Base-by-base conservation (phyloP, 192 early-diverging fungal genomes). In the Coemansia sp. region DNA sequence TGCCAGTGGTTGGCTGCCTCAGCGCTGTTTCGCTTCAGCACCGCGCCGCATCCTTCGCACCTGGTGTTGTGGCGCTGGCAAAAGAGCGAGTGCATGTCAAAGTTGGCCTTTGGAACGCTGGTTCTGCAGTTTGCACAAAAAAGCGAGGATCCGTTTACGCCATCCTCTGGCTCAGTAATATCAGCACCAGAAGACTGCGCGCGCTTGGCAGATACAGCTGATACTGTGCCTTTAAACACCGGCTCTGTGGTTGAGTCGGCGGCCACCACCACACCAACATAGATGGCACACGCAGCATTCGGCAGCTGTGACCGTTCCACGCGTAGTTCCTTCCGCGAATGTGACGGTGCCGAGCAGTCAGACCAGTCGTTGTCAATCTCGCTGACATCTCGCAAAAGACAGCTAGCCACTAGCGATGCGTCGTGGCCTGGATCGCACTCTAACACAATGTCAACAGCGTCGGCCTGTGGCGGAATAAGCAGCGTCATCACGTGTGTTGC, bases 1-100 rank as follows among this genome's bases (percentile, higher is more conserved):
- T 98, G 95, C 91, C 92, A 95, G 67, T 96, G 95, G 0, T 80
- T 66, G 5, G 65, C 55, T n/a, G 84, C 65, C 37, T 94, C 89
- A 32, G 63, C 78, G 49, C 79, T 82, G 1, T 82, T 76, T 22
- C 88, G 90, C 63, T 88, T 87, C 73, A 96, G 88, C 8, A 92
- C 85, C 19, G 80, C 76, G 1, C 73, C 62, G 77, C 94, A 96
- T 13, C 55, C 62, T 2, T 71, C 63, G 65, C 94, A 96, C 32
- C 84, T 71, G 8, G 78, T 57, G 73, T 96, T 95, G 68, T 98
- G 92, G 0, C 95, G 86, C 55, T 81, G 55, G 79, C 95, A 98
- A 54, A 94, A 91, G 6, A 86, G 87, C 61, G 78, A 78, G 65
- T 98, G 95, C 59, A 96, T 84, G 8, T 75, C 69, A 18, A 90